phyloP scores from a whole-genome alignment of 2,329 filamentous ascomycete species.

The Monilinia aucupariae region DNA sequence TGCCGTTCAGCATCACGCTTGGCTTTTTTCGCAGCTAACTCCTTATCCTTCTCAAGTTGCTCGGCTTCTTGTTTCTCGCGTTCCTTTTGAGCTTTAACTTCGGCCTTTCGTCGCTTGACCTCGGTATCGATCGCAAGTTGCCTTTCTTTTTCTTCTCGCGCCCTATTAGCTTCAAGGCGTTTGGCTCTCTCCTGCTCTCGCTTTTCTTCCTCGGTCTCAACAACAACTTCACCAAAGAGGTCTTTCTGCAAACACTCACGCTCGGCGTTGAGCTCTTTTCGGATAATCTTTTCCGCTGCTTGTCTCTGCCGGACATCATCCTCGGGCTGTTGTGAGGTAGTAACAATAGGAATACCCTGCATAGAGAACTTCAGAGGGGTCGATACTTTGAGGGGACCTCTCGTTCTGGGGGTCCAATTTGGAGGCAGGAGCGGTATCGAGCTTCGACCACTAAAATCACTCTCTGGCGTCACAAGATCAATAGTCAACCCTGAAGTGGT shows the following conservation, averaged over 20 bases:
- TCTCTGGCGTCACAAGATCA: slow-evolving; percentile 5
- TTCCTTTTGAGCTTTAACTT: slow-evolving; percentile 15
- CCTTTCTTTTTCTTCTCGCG: neutral
- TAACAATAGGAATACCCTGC: neutral
- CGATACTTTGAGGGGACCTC: neutral
- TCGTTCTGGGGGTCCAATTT: neutral
- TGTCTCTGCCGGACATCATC: slow-evolving; percentile 14
- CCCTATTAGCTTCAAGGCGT: slow-evolving; percentile 4
- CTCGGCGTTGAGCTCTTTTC: slow-evolving; percentile 18
- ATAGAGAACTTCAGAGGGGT: neutral
- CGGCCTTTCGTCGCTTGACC: neutral
- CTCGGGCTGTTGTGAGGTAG: neutral
- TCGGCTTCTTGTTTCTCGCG: slow-evolving; percentile 4
- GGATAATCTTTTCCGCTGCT: slow-evolving; percentile 22
- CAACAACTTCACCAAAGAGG: slow-evolving; percentile 25
- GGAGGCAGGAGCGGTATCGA: slow-evolving; percentile 1
- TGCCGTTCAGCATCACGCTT: slow-evolving; percentile 18
- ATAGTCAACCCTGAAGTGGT: neutral
- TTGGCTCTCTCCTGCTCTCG: neutral
- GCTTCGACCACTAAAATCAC: neutral
- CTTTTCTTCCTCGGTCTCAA: slow-evolving; percentile 18
- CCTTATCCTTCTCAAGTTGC: slow-evolving; percentile 16
- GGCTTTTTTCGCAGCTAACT: slow-evolving; percentile 11
- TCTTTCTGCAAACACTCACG: slow-evolving; percentile 17
- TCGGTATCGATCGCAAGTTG: neutral